Base-by-base conservation (phyloP, 176 grass and related monocot genomes). In the Avena eriantha region DNA sequence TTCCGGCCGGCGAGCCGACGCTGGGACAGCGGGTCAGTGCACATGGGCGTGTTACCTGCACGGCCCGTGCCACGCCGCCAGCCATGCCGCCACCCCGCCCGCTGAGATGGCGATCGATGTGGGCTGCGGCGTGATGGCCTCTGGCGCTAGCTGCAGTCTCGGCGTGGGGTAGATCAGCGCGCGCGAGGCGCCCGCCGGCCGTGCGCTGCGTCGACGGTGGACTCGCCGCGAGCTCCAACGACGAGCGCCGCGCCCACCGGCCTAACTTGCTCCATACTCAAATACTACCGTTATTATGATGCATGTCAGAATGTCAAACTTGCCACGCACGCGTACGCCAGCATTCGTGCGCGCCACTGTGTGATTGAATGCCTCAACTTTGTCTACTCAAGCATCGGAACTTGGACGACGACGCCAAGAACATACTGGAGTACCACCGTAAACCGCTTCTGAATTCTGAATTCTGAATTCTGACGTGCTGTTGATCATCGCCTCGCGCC, bases 41-140 rank as follows among this genome's bases (percentile, higher is more conserved):
- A 33, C 41, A 51, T 31, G 75, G 35, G 3, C 18, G 39, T 12
- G 16, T 31, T 60, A 4, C 36, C 8, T 75, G 23, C 72, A 48
- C 72, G 22, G 72, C 72, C 36, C 53, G 51, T 23, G 31, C 24
- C 31, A 31, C 73, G 7, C 18, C 49, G 33, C 16, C 55, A 8
- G 12, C 12, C 39, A 41, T 41, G 0, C 7, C 39, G 6, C 39
- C 39, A 41, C 39, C 39, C 39, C 39, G 36, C 36, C 18, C 35
- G 69, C 69, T 46, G 73, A 47, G 88, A 90, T 21, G 73, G 55
- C 79, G 70, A 90, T 19, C 65, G 70, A 15, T 10, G 65, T 10
- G 80, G 89, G 49, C 66, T 17, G 59, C 63, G 72, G n/a, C 69
- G 58, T 83, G 80, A 16, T 9, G 87, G 64, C 29, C 39, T 17